A percentile compares a stretch with the other conserved stretches of the same genome.
These are phyloP conservation scores for Suillus americanus DNA, from an alignment of 768 basidiomycete genomes.

Conservation along the genomic window DNA sequence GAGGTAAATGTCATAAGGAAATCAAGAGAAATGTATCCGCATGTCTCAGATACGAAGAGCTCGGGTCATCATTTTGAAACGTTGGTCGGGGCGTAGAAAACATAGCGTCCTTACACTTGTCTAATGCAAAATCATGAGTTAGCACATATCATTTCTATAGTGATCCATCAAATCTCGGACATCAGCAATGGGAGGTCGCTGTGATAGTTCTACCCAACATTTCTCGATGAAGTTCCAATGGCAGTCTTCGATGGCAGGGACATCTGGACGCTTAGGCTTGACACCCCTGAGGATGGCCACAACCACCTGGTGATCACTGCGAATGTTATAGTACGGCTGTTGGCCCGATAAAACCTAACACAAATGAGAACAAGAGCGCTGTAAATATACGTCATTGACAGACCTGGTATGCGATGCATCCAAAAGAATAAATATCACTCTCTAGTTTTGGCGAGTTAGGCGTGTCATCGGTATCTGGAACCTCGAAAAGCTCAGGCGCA, in stretches of 20 bases:
- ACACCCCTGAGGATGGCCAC: slow-evolving; percentile 14
- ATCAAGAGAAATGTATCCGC: no score
- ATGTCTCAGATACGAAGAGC: no score
- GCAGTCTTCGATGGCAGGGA: slow-evolving; percentile 35
- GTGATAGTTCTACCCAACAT: slow-evolving; percentile 32
- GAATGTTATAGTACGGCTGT: slow-evolving; percentile 2
- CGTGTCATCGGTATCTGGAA: slow-evolving; percentile 12
- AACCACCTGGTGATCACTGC: slow-evolving; percentile 6
- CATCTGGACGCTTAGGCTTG: slow-evolving; percentile 23
- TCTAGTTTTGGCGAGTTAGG: neutral
- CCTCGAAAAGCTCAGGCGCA: slow-evolving; percentile 28
- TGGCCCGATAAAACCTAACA: slow-evolving; percentile 1
- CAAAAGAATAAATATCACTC: slow-evolving; percentile 14
- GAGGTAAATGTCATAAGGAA: no score
- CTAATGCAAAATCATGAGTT: neutral
- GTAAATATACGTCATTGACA: neutral
- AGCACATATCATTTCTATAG: neutral
- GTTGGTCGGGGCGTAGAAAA: no score
- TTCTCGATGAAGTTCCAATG: slow-evolving; percentile 42
- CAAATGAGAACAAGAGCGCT: neutral
- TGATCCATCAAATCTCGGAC: neutral
- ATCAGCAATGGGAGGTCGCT: neutral
- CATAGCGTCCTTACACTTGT: neutral
- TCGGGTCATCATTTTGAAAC: no score
- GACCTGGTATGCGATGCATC: slow-evolving; percentile 28